A percentile compares a stretch with the other conserved stretches of the same genome.
These are phyloP conservation scores for Ustilago loliicola DNA, from an alignment of 1,284 basidiomycete species.

Conservation along the genomic window DNA sequence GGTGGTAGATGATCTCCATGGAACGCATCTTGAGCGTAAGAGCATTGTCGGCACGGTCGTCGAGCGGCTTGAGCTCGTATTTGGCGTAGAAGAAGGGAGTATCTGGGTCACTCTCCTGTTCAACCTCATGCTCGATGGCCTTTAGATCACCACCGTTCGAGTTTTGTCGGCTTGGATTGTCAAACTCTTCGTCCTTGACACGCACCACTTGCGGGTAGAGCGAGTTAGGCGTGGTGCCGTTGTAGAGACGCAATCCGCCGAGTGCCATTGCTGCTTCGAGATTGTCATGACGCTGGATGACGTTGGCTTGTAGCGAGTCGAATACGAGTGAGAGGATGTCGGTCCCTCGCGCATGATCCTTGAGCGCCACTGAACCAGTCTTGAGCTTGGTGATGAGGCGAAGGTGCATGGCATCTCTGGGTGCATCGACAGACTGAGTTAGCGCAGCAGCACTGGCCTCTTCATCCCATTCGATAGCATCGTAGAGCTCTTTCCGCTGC, in stretches of 20 bases:
- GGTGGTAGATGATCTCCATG: constrained; percentile 98
- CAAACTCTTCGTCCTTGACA: constrained; percentile 78
- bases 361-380: constrained; percentile 64
- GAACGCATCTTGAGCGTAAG: constrained; percentile 92
- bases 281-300: constrained; percentile 88
- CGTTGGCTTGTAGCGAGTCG: constrained; percentile 86
- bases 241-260: constrained; percentile 89
- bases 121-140: constrained; percentile 64
- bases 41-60: constrained; percentile 91
- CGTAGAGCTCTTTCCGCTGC: constrained; percentile 92
- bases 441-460: constrained; percentile 47
- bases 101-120: constrained; percentile 64
- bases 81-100: constrained; percentile 93
- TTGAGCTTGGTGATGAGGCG: constrained; percentile 77
- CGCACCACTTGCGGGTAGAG: constrained; percentile 93
- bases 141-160: constrained; percentile 51
- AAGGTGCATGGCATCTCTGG: constrained; percentile 85
- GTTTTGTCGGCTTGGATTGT: constrained; percentile 44
- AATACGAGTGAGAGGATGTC: constrained; percentile 92
- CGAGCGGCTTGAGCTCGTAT: constrained; percentile 92
- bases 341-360: constrained; percentile 56
- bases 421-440: constrained; percentile 71
- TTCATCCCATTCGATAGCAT: constrained; percentile 89
- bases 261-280: constrained; percentile 86
- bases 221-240: constrained; percentile 86